Evolutionary conservation across 768 basidiomycete species (phyloP).

Genomic region (Lentinus tigrinus): DNA sequence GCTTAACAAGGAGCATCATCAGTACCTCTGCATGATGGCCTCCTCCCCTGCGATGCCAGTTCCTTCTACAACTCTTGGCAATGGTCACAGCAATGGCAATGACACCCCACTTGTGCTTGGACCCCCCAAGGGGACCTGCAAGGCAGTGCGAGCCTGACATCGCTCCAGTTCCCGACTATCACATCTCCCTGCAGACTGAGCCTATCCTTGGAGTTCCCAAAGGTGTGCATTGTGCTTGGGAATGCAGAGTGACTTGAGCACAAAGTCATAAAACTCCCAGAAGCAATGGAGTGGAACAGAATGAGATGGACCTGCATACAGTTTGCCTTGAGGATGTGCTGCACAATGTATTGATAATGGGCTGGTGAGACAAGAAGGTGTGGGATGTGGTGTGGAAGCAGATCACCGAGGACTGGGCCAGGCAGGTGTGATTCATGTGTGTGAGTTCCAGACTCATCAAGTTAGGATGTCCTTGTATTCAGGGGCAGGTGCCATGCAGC

Average conservation of each 20-base stretch:
- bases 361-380: slow-evolving; percentile 45
- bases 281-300: slow-evolving; percentile 31
- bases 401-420: slow-evolving; percentile 37
- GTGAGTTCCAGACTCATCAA: too few relatives aligned
- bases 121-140: slow-evolving; percentile 31
- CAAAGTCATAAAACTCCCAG: slow-evolving; percentile 43
- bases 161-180: slow-evolving; percentile 26
- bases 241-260: slow-evolving; percentile 51
- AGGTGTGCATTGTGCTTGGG: slow-evolving; percentile 44
- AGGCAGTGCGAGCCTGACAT: slow-evolving; percentile 21
- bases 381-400: slow-evolving; percentile 38
- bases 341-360: slow-evolving; percentile 46
- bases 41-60: slow-evolving; percentile 21
- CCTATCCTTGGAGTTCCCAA: slow-evolving; percentile 47
- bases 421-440: neutral
- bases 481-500: too few relatives aligned
- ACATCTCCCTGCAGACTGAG: slow-evolving; percentile 34
- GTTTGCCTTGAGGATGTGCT: slow-evolving; percentile 30
- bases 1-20: slow-evolving; percentile 20
- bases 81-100: too few relatives aligned
- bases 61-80: slow-evolving; percentile 10
- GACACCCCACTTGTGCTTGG: slow-evolving; percentile 4
- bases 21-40: slow-evolving; percentile 22
- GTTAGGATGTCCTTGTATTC: too few relatives aligned
- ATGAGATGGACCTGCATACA: slow-evolving; percentile 25